Conservation (phyloP, 345 rosid genomes). For the Citrus inodora region DNA sequence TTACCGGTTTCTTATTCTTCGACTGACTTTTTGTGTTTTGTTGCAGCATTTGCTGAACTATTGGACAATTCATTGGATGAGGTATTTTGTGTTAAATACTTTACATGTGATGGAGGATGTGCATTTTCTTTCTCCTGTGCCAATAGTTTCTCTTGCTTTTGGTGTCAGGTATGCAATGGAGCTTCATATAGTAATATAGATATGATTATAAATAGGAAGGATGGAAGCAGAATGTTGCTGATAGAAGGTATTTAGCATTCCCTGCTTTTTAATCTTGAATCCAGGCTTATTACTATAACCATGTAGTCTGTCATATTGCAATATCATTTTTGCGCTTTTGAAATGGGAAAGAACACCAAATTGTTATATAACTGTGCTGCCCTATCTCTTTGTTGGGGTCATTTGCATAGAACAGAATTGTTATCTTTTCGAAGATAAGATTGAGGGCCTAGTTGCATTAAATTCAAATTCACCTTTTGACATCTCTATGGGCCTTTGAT, state of each 20-base stretch:
- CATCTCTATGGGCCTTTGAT: neutral
- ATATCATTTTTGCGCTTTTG: neutral
- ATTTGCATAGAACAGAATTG: neutral
- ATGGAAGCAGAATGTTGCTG: slow-evolving; percentile 61
- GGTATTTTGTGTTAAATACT: slow-evolving; percentile 31
- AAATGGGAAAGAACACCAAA: neutral
- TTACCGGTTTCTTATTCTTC: neutral
- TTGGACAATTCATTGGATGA: slow-evolving; percentile 88
- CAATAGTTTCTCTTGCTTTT: slow-evolving; percentile 6
- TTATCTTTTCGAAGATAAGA: neutral
- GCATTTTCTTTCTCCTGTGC: neutral
- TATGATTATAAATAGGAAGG: slow-evolving; percentile 63
- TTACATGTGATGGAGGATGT: neutral
- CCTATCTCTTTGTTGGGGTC: neutral
- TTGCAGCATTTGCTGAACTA: slow-evolving; percentile 91
- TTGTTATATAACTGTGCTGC: neutral
- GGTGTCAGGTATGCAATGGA: slow-evolving; percentile 63
- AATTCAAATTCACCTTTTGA: neutral
- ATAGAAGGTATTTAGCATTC: slow-evolving; percentile 57
- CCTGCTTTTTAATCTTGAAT: neutral
- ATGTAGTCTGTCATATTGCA: neutral
- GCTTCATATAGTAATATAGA: slow-evolving; percentile 77
- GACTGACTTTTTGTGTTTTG: slow-evolving; percentile 1
- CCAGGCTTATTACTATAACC: neutral
- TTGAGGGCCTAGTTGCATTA: too few relatives aligned